Evolutionary conservation across 352 stramenopile genomes (phyloP).

Genomic region (Peronospora tabacina): DNA sequence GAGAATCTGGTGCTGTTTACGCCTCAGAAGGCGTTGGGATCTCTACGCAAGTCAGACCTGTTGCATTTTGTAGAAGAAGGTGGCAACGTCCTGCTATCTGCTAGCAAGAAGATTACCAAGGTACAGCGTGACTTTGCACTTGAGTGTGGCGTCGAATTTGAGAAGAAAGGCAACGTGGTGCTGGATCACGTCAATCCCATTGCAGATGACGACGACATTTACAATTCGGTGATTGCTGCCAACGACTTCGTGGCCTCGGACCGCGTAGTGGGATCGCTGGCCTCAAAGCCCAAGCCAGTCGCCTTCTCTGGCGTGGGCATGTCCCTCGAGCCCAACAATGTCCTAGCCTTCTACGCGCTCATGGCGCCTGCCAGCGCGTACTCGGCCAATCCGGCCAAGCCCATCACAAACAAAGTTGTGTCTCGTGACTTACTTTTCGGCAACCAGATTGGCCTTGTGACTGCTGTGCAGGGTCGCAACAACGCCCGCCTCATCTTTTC

Average conservation of each 20-base stretch:
- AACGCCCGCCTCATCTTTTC: slow-evolving; percentile 86
- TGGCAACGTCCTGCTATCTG: slow-evolving; percentile 74
- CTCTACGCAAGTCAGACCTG: slow-evolving; percentile 57
- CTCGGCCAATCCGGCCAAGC: slow-evolving; percentile 71
- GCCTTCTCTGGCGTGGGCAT: slow-evolving; percentile 79
- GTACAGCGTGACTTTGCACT: slow-evolving; percentile 79
- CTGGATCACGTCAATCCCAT: slow-evolving; percentile 83
- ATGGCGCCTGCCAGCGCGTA: slow-evolving; percentile 73
- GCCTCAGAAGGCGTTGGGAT: slow-evolving; percentile 67
- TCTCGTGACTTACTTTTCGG: slow-evolving; percentile 60
- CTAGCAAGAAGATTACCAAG: slow-evolving; percentile 69
- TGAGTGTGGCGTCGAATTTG: slow-evolving; percentile 83
- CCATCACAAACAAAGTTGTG: slow-evolving; percentile 51
- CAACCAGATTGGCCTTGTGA: slow-evolving; percentile 75
- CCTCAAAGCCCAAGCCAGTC: slow-evolving; percentile 54
- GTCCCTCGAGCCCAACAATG: slow-evolving; percentile 74
- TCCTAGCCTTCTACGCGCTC: slow-evolving; percentile 76
- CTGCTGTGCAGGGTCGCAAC: slow-evolving; percentile 84
- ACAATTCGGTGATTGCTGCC: slow-evolving; percentile 69
- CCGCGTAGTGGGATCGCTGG: slow-evolving; percentile 51
- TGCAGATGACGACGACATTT: slow-evolving; percentile 47
- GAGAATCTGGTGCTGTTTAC: slow-evolving; percentile 89
- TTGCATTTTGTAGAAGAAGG: slow-evolving; percentile 83
- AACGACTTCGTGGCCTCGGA: slow-evolving; percentile 62
- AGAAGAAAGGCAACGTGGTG: slow-evolving; percentile 83